Conservation (phyloP, 2,329 filamentous ascomycete genomes). For the Ophiocordyceps camponoti-rufipedis region DNA sequence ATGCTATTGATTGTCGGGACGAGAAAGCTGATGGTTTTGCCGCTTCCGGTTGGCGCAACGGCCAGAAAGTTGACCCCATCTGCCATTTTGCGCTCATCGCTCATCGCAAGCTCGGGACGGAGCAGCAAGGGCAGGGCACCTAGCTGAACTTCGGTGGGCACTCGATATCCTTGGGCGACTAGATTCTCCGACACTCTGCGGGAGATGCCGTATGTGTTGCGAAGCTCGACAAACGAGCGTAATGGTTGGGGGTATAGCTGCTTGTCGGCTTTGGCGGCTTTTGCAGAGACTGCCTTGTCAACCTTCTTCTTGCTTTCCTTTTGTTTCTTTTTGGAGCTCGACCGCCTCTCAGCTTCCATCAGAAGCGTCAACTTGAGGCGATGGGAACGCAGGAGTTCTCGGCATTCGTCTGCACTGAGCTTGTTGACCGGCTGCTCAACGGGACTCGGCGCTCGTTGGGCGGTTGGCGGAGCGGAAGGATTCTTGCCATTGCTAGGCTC, state of each 20-base stretch:
- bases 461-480: not conserved
- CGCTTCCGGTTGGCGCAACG: constrained; percentile 86
- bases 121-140: constrained; percentile 68
- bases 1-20: constrained; percentile 72
- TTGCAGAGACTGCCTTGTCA: not conserved
- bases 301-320: constrained; percentile 37
- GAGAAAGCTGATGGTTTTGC: constrained; percentile 87
- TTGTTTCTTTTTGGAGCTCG: constrained; percentile 12
- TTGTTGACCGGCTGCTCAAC: constrained; percentile 10
- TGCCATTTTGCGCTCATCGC: constrained; percentile 15
- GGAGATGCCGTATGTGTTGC: constrained; percentile 54
- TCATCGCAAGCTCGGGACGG: constrained; percentile 30
- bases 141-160: constrained; percentile 89
- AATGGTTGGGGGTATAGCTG: constrained; percentile 66
- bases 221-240: constrained; percentile 56
- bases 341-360: constrained; percentile 24
- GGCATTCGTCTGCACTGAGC: constrained; percentile 52
- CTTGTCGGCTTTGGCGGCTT: constrained; percentile 31
- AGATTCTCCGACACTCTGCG: constrained; percentile 61
- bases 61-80: constrained; percentile 56
- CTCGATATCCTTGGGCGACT: constrained; percentile 61
- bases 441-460: constrained; percentile 11
- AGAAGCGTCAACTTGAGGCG: constrained; percentile 71
- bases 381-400: constrained; percentile 57
- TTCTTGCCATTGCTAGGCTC: not conserved